Evolutionary conservation across 2,329 filamentous ascomycete species (phyloP).

Genomic region (Fusarium anthophilum): DNA sequence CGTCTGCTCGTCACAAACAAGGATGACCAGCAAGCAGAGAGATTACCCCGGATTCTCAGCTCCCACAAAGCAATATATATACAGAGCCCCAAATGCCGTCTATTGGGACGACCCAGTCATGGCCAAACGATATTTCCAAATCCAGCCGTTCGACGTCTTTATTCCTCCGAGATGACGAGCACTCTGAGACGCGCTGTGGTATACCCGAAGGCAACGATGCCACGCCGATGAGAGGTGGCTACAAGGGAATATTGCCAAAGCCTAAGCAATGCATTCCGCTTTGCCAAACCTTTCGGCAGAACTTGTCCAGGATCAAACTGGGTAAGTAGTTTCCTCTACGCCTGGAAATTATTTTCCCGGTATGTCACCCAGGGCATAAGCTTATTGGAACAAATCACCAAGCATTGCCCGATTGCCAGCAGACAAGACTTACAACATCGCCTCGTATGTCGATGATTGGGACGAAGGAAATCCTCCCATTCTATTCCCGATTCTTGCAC

Average conservation of each 20-base stretch:
- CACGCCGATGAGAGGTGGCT: not conserved
- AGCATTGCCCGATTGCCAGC: not conserved
- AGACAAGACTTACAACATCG: not conserved
- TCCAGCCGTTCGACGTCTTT: not conserved
- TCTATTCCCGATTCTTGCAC: not conserved
- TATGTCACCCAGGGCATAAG: not conserved
- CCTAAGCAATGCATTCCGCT: not conserved
- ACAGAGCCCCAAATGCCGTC: not conserved
- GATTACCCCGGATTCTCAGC: not conserved
- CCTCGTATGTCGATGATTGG: not conserved
- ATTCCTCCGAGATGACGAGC: not conserved
- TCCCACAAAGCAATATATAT: not conserved
- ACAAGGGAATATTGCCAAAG: not conserved
- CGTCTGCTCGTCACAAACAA: not conserved
- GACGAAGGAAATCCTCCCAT: accelerated
- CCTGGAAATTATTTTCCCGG: accelerated
- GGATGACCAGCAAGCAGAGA: not conserved
- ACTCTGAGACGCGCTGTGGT: not conserved
- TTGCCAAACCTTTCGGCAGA: not conserved
- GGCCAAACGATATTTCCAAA: not conserved
- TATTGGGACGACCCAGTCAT: not conserved
- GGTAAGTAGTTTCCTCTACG: not conserved
- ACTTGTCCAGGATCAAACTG: not conserved
- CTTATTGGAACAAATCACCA: not conserved
- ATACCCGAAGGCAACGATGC: not conserved